Evolutionary conservation across 352 stramenopile species (phyloP), one percentile per base, ranked within the genome.

Genomic region (Pythium dissotocum): DNA sequence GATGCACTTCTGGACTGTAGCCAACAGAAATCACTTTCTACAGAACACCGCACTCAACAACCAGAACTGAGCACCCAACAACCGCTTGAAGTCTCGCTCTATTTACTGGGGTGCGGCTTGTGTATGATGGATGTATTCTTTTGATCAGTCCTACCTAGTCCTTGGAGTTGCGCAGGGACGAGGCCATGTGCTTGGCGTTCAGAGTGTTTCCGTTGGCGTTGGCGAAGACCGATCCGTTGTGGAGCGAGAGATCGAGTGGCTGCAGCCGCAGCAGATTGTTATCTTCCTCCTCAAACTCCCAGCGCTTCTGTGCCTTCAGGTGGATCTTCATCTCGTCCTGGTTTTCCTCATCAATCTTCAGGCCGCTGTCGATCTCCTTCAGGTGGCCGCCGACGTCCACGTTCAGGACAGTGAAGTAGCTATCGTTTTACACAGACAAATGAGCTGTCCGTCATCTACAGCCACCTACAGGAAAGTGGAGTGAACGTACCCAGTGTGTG

Each of bases 241-340:
- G 26, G 30, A 67, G 49, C 49, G 62, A 67, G 9, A 68, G 38
- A 32, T 58, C 21, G 9, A 73, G 49, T 13, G 69, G 63, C 51
- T 59, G 21, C 16, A 75, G 14, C 1, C 55, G 33, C 38, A 66
- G 63, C 40, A 75, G 26, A 9, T 65, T 55, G 42, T 75, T 57
- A 61, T 83, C 77, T 60, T 85, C 75, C 55, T 87, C 76, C 10
- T 83, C 77, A 69, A 89, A 89, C 28, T 80, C 75, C 51, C 80
- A 73, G 30, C 80, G 78, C 58, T 87, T 86, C 38, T 86, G 78
- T 1, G 80, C 80, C 65, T 89, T 89, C 60, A 89, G 52, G 24
- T 85, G 61, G 46, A 75, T 74, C 49, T 75, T 72, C 80, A 89
- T 87, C 46, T 76, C 73, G 2, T 73, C 64, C 58, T 89, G 80